Evolutionary conservation across 1,139 yeast species (phyloP).

Genomic region (Meyerozyma carpophila): DNA sequence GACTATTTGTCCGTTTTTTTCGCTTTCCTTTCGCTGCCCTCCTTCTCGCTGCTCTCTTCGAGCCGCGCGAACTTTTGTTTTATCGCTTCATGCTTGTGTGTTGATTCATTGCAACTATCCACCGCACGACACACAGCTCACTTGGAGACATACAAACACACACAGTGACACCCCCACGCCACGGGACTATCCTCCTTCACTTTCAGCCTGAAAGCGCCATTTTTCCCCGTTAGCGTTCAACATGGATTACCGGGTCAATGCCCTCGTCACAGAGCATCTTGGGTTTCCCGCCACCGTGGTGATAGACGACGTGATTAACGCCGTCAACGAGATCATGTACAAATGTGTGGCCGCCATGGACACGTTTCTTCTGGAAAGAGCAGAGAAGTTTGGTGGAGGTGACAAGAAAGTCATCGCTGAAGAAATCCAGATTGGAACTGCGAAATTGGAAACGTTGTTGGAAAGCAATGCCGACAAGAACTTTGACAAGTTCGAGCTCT

Average conservation of each 20-base stretch:
- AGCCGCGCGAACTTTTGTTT: background rate
- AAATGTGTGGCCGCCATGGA: constrained; percentile 81
- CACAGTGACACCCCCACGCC: background rate
- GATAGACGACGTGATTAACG: constrained; percentile 84
- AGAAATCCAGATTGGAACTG: constrained; percentile 74
- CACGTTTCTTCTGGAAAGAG: constrained; percentile 44
- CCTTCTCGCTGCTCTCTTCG: background rate
- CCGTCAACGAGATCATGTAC: constrained; percentile 80
- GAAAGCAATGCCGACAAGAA: constrained; percentile 78
- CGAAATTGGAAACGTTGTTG: constrained; percentile 69
- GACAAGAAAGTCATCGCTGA: constrained; percentile 7
- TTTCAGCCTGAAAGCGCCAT: no score
- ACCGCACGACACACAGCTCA: background rate
- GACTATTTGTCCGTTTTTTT: background rate
- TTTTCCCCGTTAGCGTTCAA: no score
- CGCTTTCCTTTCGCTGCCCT: background rate
- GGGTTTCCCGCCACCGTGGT: constrained; percentile 85
- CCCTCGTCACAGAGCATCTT: constrained; percentile 76
- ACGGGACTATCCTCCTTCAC: background rate
- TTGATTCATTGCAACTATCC: background rate
- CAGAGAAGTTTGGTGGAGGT: constrained; percentile 12
- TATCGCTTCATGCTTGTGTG: background rate
- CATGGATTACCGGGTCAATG: constrained; percentile 40
- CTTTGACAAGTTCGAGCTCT: constrained; percentile 83
- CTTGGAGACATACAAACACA: background rate